Base-by-base conservation (phyloP, 495 filamentous ascomycete species). In the Annulohypoxylon nitens region DNA sequence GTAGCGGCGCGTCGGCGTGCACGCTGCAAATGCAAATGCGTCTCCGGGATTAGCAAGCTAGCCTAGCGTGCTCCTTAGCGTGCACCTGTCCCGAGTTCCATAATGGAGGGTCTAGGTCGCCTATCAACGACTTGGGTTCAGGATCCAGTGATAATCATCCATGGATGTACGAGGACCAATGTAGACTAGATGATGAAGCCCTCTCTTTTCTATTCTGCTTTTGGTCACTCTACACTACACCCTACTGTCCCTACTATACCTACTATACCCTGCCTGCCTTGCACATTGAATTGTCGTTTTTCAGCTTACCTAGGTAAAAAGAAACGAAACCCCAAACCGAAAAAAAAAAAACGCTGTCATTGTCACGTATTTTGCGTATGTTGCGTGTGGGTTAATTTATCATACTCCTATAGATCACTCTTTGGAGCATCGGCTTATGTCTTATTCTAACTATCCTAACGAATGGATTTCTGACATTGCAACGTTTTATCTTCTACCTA, bases 61-160 rank as follows among this genome's bases (percentile, higher is more conserved):
- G 50, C 18, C 14, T 39, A 37, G 43, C 18, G 37, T 14, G 37
- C 7, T 33, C 7, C 55, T 39, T 71, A 70, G 72, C 67, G 53
- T 67, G 53, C 64, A 67, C 72, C 41, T 75, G 67, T 75, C 67
- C 72, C 72, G 63, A 71, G 63, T 68, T 60, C 72, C 72, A 70
- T 64, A 36, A 47, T 68, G 67, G 72, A 71, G 72, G 72, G 72
- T 75, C 71, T 74, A 36, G 62, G 62, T 62, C 36, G 33, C 51
- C 50, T 47, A 47, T 51, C 47, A 71, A 54, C 37, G 64, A 54
- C 60, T 64, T 60, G 36, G 37, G 61, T 61, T 55, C 26, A 45
- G 67, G 63, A 75, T 68, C 67, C 63, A 71, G 59, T 71, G 53
- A 71, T 50, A 75, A 68, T 64, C 45, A 67, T 23, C 20, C 20